These are phyloP conservation scores for Phialophora expanda DNA, from an alignment of 2,329 filamentous ascomycete species.

Conservation along the genomic window DNA sequence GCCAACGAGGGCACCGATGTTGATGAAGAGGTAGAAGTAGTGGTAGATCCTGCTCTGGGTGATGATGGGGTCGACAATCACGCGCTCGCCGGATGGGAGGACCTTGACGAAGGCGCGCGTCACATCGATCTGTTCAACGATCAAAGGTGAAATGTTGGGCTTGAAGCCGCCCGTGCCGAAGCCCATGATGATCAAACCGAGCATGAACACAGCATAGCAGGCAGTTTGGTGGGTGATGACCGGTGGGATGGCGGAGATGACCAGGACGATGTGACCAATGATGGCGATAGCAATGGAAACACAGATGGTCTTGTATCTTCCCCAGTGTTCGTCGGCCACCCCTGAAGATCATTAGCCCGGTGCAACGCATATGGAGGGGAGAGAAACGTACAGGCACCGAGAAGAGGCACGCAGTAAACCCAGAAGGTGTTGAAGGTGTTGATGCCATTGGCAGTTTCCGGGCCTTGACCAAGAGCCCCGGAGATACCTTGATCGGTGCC, in stretches of 20 bases:
- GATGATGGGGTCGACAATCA: conserved; percentile 71
- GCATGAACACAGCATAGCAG: conserved; percentile 67
- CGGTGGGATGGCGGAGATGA: conserved; percentile 67
- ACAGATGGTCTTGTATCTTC: conserved; percentile 71
- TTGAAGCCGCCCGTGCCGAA: conserved; percentile 81
- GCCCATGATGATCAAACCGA: conserved; percentile 70
- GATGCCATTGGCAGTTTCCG: conserved; percentile 60
- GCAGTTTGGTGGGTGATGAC: conserved; percentile 64
- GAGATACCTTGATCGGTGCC: conserved; percentile 50
- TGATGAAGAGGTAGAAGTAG: conserved; percentile 74
- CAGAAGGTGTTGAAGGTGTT: conserved; percentile 66
- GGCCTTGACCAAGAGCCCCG: conserved; percentile 64
- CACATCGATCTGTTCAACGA: conserved; percentile 52
- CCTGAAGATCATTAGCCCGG: background rate
- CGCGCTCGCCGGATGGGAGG: conserved; percentile 64
- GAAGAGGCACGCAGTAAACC: conserved; percentile 64
- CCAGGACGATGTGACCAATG: conserved; percentile 69
- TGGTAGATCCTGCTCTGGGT: conserved; percentile 71
- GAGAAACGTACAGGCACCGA: conserved; percentile 56
- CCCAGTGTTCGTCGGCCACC: conserved; percentile 38
- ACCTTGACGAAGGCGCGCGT: conserved; percentile 58
- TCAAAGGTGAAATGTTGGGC: conserved; percentile 59
- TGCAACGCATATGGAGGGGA: background rate
- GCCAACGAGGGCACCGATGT: conserved; percentile 67
- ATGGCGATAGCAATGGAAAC: conserved; percentile 68